Conservation (phyloP, 108 stramenopile species). For the Skeletonema menzelii region DNA sequence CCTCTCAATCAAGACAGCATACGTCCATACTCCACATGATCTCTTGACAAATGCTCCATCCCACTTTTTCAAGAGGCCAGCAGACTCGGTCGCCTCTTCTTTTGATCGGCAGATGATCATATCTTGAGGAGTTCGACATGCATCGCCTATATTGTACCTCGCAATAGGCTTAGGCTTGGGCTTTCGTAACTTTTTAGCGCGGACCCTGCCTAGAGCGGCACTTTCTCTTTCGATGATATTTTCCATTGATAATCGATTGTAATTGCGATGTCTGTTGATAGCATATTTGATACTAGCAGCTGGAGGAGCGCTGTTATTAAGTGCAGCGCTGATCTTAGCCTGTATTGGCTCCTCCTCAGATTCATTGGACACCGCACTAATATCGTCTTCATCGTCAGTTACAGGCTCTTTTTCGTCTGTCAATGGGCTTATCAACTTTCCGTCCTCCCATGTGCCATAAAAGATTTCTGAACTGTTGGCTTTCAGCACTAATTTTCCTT, state of each 20-base stretch:
- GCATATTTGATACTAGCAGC: neutral
- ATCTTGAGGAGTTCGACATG: conserved; percentile 4
- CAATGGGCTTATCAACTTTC: neutral
- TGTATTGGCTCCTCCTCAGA: neutral
- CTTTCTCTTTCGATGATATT: no score
- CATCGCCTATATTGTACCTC: conserved; percentile 7
- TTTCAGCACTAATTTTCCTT: conserved; percentile 1
- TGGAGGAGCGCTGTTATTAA: neutral
- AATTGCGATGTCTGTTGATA: neutral
- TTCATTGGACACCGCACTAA: neutral
- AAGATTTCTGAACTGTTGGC: neutral
- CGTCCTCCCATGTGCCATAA: conserved; percentile 4
- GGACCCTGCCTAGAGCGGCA: neutral
- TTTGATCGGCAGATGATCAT: conserved; percentile 16
- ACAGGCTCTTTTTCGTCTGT: neutral
- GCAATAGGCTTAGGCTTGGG: neutral
- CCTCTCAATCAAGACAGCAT: conserved; percentile 12
- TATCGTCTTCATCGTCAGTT: neutral
- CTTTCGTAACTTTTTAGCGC: neutral
- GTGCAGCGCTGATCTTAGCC: no score
- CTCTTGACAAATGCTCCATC: conserved; percentile 18
- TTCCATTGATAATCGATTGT: no score
- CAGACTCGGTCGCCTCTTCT: conserved; percentile 11
- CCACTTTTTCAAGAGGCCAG: neutral
- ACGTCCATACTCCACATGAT: conserved; percentile 22